Evolutionary conservation across 306 rosid genomes (phyloP), one percentile per base, ranked within the genome.

Genomic region (Rosa persica): DNA sequence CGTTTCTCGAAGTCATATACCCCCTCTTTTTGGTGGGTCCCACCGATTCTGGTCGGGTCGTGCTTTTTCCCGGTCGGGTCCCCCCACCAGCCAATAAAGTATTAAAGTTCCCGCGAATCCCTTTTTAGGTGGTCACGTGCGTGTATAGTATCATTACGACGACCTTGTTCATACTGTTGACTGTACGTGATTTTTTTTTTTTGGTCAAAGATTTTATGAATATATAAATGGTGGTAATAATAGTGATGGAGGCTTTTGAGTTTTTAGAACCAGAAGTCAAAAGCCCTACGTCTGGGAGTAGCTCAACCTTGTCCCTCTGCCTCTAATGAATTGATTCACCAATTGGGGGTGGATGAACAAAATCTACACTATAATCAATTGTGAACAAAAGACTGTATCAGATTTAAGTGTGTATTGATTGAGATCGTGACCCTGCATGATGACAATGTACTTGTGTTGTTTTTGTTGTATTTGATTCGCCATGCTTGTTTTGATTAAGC

Each of bases 1-100:
- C 30, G 15, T 39, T 61, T 70, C 58, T 77, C 25, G 3, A 30
- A 30, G 36, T 30, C 36, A 30, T 30, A 30, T 30, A 30, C 36
- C 36, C 34, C 36, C 36, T 30, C 36, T 30, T 30, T 30, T 30
- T 30, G 62, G 57, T 77, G 85, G 89, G 74, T 36, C 83, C 88
- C 76, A 74, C 23, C 17, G 11, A n/a, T 39, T 43, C 44, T 72
- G 79, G 81, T 82, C 86, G 69, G 82, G 81, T 72, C 84, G 65
- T 67, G 79, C 79, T 72, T 6, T 1, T 11, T 10, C 17, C 6
- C 16, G 4, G 7, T 6, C 40, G 40, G 40, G 67, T 13, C 39
- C 67, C 58, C 22, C 57, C 57, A 16, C 5, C 19, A 16, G 57
- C 48, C 48, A 44, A 44, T 44, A 44, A 44, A 44, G 48, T 44